phyloP scores from a whole-genome alignment of 2,329 filamentous ascomycete species.

The Rachicladosporium sp. region DNA sequence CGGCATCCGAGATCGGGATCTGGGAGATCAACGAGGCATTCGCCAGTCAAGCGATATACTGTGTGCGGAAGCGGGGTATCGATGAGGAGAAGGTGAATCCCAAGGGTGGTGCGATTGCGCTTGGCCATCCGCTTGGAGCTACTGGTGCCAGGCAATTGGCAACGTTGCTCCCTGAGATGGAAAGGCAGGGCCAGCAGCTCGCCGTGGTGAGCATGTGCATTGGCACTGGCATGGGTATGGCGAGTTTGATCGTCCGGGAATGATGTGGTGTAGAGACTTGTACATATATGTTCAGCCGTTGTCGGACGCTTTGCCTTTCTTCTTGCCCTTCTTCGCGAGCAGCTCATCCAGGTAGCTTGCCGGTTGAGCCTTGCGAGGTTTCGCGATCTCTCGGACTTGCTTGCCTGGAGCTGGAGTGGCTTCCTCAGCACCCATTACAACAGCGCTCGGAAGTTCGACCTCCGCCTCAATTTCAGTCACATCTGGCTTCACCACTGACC shows the following conservation, averaged over 20 bases:
- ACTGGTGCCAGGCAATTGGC: constrained; percentile 73
- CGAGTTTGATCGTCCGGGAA: constrained; percentile 38
- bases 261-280: constrained; percentile 13
- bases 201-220: constrained; percentile 85
- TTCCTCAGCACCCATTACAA: neutral
- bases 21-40: constrained; percentile 93
- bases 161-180: constrained; percentile 59
- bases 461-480: constrained; percentile 12
- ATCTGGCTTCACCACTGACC: neutral
- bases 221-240: constrained; percentile 42
- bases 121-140: constrained; percentile 76
- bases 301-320: constrained; percentile 32
- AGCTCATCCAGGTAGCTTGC: constrained; percentile 45
- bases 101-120: constrained; percentile 84
- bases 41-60: constrained; percentile 54
- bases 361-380: constrained; percentile 24
- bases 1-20: constrained; percentile 57
- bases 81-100: constrained; percentile 69
- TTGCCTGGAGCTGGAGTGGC: too few species aligned
- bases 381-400: too few species aligned
- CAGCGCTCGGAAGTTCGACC: constrained; percentile 18
- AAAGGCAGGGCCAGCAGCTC: constrained; percentile 55
- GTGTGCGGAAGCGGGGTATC: constrained; percentile 56
- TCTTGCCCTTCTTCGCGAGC: constrained; percentile 35
- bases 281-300: constrained; percentile 14